Evolutionary conservation across 257 asterid species (phyloP).

Genomic region (Scutellaria barbata): DNA sequence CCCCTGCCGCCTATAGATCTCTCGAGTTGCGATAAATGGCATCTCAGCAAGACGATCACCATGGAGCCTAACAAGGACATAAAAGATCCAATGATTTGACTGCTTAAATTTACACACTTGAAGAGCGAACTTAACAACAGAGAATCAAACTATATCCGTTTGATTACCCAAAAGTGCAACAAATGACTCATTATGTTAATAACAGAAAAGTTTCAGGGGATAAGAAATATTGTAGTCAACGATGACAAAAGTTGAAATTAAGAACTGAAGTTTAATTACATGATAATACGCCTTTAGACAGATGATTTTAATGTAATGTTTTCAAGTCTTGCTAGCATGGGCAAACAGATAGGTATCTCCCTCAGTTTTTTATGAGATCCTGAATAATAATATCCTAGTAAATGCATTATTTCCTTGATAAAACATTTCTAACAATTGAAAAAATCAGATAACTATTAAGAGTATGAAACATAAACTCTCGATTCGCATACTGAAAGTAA

Average conservation of each 20-base stretch:
- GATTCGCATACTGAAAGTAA: too few relatives aligned
- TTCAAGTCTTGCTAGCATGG: neutral
- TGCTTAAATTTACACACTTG: constrained; percentile 13
- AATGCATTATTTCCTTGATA: too few relatives aligned
- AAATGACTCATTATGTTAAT: neutral
- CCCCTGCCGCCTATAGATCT: constrained; percentile 93
- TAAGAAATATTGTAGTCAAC: neutral
- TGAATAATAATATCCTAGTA: too few relatives aligned
- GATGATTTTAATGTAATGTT: neutral
- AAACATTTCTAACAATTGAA: too few relatives aligned
- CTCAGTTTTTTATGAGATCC: too few relatives aligned
- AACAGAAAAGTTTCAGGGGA: neutral
- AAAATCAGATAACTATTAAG: too few relatives aligned
- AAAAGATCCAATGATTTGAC: constrained; percentile 24
- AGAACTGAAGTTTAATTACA: neutral
- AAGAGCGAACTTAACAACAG: constrained; percentile 16
- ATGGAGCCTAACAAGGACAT: constrained; percentile 60
- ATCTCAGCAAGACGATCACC: constrained; percentile 94
- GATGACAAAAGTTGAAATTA: neutral
- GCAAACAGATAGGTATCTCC: neutral
- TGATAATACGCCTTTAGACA: constrained; percentile 1
- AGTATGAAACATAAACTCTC: too few relatives aligned
- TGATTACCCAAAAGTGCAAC: neutral
- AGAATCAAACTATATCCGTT: neutral
- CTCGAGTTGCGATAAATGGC: constrained; percentile 97